A percentile compares a stretch with the other conserved stretches of the same genome.
Evolutionary conservation across 306 rosid genomes (phyloP).

Genomic region (Glycine latifolia): DNA sequence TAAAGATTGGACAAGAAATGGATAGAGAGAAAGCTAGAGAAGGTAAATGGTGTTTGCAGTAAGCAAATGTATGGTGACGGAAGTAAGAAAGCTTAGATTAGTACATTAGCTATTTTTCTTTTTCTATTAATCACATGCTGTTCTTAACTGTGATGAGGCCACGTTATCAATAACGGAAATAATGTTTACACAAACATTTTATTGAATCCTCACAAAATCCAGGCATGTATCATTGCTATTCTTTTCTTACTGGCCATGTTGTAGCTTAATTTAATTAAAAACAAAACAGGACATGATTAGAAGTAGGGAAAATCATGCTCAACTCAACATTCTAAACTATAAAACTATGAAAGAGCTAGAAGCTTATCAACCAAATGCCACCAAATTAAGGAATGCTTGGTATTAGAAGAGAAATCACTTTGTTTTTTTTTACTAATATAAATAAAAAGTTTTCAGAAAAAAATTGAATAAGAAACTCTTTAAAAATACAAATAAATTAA

Average conservation of each 20-base stretch:
- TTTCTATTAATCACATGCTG: not conserved
- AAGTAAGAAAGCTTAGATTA: not conserved
- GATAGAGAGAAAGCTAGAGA: slow-evolving; percentile 27
- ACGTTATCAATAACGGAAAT: not conserved
- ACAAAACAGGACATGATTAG: not conserved
- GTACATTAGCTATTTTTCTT: not conserved
- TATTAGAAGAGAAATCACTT: not conserved
- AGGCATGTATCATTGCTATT: not conserved
- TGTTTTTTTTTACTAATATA: not conserved
- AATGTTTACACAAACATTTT: not conserved
- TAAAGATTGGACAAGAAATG: not conserved
- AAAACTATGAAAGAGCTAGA: not conserved
- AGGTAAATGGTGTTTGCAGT: slow-evolving; percentile 3
- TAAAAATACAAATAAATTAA: no score
- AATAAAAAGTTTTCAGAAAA: no score
- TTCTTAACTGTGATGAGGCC: not conserved
- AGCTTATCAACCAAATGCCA: not conserved
- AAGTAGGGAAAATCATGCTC: not conserved
- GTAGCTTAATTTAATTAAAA: not conserved
- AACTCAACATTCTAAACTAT: not conserved
- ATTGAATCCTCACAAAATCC: not conserved
- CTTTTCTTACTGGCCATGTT: not conserved
- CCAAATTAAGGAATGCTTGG: not conserved
- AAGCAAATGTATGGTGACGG: not conserved
- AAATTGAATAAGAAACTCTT: no score